A percentile compares a stretch with the other conserved stretches of the same genome.
Conservation (phyloP, 2,329 filamentous ascomycete genomes). For the Pseudonectria foliicola region DNA sequence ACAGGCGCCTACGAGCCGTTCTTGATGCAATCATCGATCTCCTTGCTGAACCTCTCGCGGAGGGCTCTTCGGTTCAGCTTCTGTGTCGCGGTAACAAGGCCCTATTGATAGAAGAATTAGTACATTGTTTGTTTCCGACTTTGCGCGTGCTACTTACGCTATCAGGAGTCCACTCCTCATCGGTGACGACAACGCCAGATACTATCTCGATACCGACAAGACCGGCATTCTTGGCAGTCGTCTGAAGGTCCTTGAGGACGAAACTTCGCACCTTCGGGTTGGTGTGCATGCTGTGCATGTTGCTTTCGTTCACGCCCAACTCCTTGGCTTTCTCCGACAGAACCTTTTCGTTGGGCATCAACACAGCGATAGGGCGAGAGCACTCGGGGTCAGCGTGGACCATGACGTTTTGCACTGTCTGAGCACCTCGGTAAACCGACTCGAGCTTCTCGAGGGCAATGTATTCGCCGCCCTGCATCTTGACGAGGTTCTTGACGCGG, state of each 20-base stretch:
- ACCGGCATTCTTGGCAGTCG: conserved; percentile 57
- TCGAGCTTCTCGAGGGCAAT: conserved; percentile 96
- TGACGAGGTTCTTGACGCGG: conserved; percentile 96
- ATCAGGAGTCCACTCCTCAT: conserved; percentile 82
- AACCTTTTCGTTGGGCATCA: conserved; percentile 60
- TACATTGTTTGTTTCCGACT: neutral
- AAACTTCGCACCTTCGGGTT: conserved; percentile 56
- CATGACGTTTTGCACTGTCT: conserved; percentile 80
- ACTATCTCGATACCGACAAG: conserved; percentile 67
- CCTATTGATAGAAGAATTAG: conserved; percentile 31
- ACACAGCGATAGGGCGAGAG: conserved; percentile 73
- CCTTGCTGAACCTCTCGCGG: conserved; percentile 41
- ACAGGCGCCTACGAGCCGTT: conserved; percentile 11
- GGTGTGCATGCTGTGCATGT: conserved; percentile 62
- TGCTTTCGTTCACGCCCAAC: conserved; percentile 57
- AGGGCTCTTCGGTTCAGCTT: conserved; percentile 51
- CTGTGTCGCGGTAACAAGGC: conserved; percentile 54
- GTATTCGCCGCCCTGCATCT: conserved; percentile 92
- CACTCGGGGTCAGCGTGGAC: conserved; percentile 72
- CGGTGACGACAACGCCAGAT: conserved; percentile 66
- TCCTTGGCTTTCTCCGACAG: conserved; percentile 53
- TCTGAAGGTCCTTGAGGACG: conserved; percentile 62
- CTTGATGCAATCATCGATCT: conserved; percentile 40
- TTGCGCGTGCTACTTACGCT: conserved; percentile 55
- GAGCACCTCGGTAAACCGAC: conserved; percentile 74